Conservation (phyloP, 495 filamentous ascomycete genomes). For the Xanthoparmelia taractica region DNA sequence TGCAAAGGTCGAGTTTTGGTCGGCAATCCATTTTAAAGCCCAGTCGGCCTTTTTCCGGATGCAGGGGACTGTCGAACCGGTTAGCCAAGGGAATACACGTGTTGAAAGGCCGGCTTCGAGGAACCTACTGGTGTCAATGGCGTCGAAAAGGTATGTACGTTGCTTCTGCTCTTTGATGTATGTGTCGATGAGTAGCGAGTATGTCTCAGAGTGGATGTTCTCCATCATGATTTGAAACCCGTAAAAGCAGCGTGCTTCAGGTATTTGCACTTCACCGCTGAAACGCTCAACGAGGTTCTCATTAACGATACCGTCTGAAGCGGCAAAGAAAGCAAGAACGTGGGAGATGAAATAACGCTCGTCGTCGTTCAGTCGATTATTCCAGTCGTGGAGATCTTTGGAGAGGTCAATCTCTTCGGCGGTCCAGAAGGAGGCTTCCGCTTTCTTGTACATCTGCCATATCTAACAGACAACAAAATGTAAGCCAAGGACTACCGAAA, state of each 20-base stretch:
- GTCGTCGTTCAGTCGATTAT: slow-evolving; percentile 91
- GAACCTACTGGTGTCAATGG: slow-evolving; percentile 85
- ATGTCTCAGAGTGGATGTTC: slow-evolving; percentile 99
- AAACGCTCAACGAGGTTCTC: slow-evolving; percentile 99
- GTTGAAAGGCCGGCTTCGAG: neutral
- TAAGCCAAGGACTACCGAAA: slow-evolving; percentile 27
- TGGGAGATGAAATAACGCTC: slow-evolving; percentile 98
- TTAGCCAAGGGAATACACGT: slow-evolving; percentile 28
- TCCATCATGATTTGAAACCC: slow-evolving; percentile 99
- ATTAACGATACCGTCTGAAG: slow-evolving; percentile 99
- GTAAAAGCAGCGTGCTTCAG: slow-evolving; percentile 98
- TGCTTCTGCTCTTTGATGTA: slow-evolving; percentile 99
- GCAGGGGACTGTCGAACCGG: slow-evolving; percentile 60
- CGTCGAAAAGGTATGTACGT: slow-evolving; percentile 91
- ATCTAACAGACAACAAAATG: slow-evolving; percentile 50
- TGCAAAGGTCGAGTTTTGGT: slow-evolving; percentile 87
- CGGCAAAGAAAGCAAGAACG: slow-evolving; percentile 98
- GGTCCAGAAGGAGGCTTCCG: slow-evolving; percentile 99
- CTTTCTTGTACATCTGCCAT: slow-evolving; percentile 99
- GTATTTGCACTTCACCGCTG: slow-evolving; percentile 92
- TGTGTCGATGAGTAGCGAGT: slow-evolving; percentile 97
- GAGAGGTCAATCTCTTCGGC: slow-evolving; percentile 98
- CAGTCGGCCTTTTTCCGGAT: slow-evolving; percentile 98
- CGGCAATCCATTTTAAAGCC: slow-evolving; percentile 90
- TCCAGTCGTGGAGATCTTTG: slow-evolving; percentile 98